Evolutionary conservation across 331 rosid species (phyloP), one percentile per base, ranked within the genome.

Genomic region (Quercus phellos): DNA sequence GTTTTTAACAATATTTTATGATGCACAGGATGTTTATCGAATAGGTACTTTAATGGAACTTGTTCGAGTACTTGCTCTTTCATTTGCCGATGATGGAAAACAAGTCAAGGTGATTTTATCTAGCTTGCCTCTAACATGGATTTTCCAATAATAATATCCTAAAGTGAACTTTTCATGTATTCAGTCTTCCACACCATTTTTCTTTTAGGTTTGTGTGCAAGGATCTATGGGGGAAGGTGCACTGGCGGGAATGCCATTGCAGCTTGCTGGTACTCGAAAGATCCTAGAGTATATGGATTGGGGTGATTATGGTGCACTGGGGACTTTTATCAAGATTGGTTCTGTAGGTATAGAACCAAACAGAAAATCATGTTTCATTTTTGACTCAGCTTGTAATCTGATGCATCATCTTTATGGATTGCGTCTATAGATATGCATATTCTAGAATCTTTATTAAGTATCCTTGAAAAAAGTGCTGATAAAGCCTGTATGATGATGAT

Each of bases 151-250:
- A 32, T 3, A 70, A 60, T 46, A 46, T n/a, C 58, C 19, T 51
- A 27, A 56, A 22, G 21, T 19, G 22, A 72, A 70, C 46, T 66
- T 77, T 13, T 68, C 59, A 74, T 53, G 34, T 72, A 79, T 53
- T 61, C 78, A 53, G 61, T 74, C 64, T 19, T 77, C 70, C 50
- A 46, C 63, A 79, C 24, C 51, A 74, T 61, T 67, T 61, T 67
- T 63, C 82, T 27, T 76, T 72, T 75, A 94, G 99, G 99, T 94
- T 75, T 94, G 99, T 80, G 97, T 94, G 51, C 97, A 94, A 88
- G 99, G 99, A 66, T 92, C 99, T 68, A 92, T 94, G 99, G 99
- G 99, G 75, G 93, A 92, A 81, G 99, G 99, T 73, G 97, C 97
- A 72, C 94, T 89, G 72, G 88, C 94, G 72, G 99, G 97, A 79